These are phyloP conservation scores for Phylloporus sp. DNA, from an alignment of 1,284 basidiomycete species.

Conservation along the genomic window DNA sequence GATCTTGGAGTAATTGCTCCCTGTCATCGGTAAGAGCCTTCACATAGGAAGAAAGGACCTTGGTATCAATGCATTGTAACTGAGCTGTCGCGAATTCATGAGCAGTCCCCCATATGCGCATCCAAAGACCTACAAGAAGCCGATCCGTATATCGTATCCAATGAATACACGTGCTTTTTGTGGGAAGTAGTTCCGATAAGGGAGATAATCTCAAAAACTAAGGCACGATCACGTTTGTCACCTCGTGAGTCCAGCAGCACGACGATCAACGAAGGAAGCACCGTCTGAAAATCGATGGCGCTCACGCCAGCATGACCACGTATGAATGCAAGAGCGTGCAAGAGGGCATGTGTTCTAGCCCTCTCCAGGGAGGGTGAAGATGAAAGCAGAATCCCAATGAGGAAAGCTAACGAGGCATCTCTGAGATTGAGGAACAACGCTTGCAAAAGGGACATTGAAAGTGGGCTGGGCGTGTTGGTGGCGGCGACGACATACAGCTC, in stretches of 20 bases:
- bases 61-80: constrained; percentile 81
- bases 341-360: constrained; percentile 50
- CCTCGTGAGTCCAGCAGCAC: constrained; percentile 59
- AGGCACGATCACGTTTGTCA: constrained; percentile 67
- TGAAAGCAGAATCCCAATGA: constrained; percentile 70
- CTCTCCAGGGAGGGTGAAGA: constrained; percentile 35
- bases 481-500: constrained; percentile 69
- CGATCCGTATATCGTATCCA: constrained; percentile 82
- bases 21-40: constrained; percentile 54
- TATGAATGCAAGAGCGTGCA: constrained; percentile 77
- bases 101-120: constrained; percentile 2
- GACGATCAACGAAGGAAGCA: constrained; percentile 79
- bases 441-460: constrained; percentile 64
- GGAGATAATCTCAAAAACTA: constrained; percentile 68
- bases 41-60: constrained; percentile 74
- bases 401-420: constrained; percentile 80
- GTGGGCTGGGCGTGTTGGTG: constrained; percentile 42
- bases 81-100: constrained; percentile 44
- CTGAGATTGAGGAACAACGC: constrained; percentile 71
- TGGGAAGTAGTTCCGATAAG: constrained; percentile 47
- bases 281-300: constrained; percentile 82
- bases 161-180: constrained; percentile 72
- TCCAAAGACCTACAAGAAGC: constrained; percentile 54
- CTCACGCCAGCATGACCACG: constrained; percentile 70
- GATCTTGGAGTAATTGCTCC: constrained; percentile 75